Base-by-base conservation (phyloP, 192 early-diverging fungal genomes). In the Backusella circina region DNA sequence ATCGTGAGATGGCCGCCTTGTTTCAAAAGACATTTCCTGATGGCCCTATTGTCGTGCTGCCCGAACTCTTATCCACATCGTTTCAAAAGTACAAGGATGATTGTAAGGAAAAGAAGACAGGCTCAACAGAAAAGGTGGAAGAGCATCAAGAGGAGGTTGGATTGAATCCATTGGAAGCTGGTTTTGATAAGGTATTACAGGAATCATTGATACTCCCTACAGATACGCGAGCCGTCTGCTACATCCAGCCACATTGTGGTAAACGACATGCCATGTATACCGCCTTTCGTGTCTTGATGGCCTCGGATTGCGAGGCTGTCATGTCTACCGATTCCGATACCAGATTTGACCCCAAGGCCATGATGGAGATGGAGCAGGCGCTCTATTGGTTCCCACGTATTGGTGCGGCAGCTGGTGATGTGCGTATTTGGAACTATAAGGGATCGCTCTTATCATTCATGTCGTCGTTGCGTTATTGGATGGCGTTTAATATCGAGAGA, bases 321-420 rank as follows among this genome's bases (percentile, higher is more conserved):
- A 80, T 91, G n/a, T 81, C 86, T 0, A 91, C 89, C 0, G 89
- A 90, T 67, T 90, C 89, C 2, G 89, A 91, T 68, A 91, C 89
- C 0, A 83, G 82, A 33, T 82, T 91, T 71, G 85, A 91, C 41
- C 77, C 85, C 3, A 73, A 86, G 36, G 85, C 78, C 1, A 65
- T 78, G 13, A 68, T 72, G 66, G 89, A 89, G 36, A 78, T 90
- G 16, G 88, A 85, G 10, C 75, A 80, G 71, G 88, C 86, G 2
- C 61, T 90, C 6, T 75, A 83, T 36, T 83, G 83, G 71, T 86
- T 78, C 23, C 79, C 80, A 1, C 77, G 82, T 21, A 75, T 90
- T 21, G 89, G 90, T 18, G 89, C 89, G 9, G 87, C 85, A 0
- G 82, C 86, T 23, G 86, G 86, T 8, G 82, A 87, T 61, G 82